These are phyloP conservation scores for Russula olivacea DNA, from an alignment of 768 basidiomycete species.

Conservation along the genomic window DNA sequence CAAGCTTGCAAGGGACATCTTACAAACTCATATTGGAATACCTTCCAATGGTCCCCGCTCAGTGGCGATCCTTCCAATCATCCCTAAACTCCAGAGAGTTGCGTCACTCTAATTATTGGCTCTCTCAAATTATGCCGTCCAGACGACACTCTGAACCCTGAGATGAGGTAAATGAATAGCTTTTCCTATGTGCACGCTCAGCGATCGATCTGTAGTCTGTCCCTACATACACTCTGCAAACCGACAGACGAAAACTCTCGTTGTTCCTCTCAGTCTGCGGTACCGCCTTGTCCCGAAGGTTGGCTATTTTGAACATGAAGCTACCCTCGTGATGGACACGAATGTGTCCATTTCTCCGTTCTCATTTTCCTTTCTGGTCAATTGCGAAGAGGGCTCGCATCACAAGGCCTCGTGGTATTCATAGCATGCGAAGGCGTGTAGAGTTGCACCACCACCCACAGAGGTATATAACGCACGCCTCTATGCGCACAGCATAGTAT, in stretches of 20 bases:
- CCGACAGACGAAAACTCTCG: neutral
- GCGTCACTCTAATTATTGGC: too few species aligned
- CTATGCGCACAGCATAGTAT: slow-evolving; percentile 7
- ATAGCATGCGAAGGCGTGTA: slow-evolving; percentile 5
- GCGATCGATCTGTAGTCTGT: slow-evolving; percentile 2
- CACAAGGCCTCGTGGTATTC: slow-evolving; percentile 15
- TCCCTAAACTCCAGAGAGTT: too few species aligned
- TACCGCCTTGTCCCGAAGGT: neutral
- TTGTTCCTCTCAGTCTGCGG: neutral
- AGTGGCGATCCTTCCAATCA: too few species aligned
- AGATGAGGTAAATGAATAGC: slow-evolving; percentile 9
- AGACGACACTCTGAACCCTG: neutral
- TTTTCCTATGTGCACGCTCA: neutral
- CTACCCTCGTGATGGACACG: neutral
- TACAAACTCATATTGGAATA: neutral
- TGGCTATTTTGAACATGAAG: neutral
- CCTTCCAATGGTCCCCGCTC: neutral
- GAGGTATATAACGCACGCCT: slow-evolving; percentile 13
- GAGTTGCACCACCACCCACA: slow-evolving; percentile 5
- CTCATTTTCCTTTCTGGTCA: neutral
- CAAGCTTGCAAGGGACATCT: too few species aligned
- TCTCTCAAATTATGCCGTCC: neutral
- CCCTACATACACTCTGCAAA: neutral
- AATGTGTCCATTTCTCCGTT: neutral
- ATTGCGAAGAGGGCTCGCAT: neutral